Evolutionary conservation across 345 rosid genomes (phyloP), one percentile per base, ranked within the genome.

Genomic region (Euphorbia peplus): DNA sequence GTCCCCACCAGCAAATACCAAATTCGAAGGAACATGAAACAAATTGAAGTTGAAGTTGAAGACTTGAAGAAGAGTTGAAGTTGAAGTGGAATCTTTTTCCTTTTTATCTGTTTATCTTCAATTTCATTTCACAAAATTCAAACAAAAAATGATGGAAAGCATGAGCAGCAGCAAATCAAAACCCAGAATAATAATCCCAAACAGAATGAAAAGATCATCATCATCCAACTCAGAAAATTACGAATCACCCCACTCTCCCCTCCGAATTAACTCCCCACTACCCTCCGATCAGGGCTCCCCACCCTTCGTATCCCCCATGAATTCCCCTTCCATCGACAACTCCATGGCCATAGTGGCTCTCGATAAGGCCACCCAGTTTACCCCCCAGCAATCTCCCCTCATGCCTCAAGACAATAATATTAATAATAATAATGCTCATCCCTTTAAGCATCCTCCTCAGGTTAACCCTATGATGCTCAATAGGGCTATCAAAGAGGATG

Each of bases 201-300:
- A 8, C 37, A 61, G 32, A 69, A 84, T 87, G 90, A 90, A 80
- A 68, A 89, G 85, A 39, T 82, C 91, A 0, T 75, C 83, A 0
- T 91, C 99, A 12, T 82, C 88, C 15, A 85, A 84, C 77, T 87
- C 93, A 28, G 93, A 87, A 25, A 80, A 0, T 64, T 55, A 58
- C 13, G 93, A 88, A 28, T 90, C 96, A 4, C 88, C 85, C 37
- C 89, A 65, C 80, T 87, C 95, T 2, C 95, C 95, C 16, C 92
- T 86, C 70, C 80, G 86, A 6, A 78, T 70, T 80, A 81, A 83
- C 59, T 86, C 97, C 13, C 97, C 96, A 1, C 76, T 81, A 72
- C 81, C 70, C 44, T 89, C 90, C 73, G 93, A 93, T 69, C 87
- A 77, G 21, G 87, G 83, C 78, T 28, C 86, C 72, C 61, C 70